Evolutionary conservation across 2,329 filamentous ascomycete genomes (phyloP), one percentile per base, ranked within the genome.

Genomic region (Penicillium sp.): DNA sequence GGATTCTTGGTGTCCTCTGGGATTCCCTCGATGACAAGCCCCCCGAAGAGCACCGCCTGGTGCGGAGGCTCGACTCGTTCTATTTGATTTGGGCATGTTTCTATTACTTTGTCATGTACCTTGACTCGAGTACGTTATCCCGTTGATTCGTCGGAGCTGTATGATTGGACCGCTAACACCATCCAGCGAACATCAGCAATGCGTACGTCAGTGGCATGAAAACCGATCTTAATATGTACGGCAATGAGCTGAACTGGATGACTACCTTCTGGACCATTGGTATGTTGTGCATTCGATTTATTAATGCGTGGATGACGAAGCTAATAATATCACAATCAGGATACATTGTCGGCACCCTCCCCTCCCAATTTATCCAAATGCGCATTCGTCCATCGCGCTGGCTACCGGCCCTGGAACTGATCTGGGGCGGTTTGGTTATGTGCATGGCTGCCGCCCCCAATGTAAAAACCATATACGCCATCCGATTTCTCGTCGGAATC

Each of bases 141-240:
- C 14, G n/a, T 18, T 54, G 7, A 26, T 9, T 5, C n/a, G n/a
- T n/a, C n/a, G n/a, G n/a, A 9, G 26, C 23, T 12, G 1, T 47
- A n/a, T 26, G 3, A n/a, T n/a, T 16, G 14, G 12, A 12, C n/a
- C 5, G 16, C 40, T n/a, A n/a, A 28, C 38, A 18, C 5, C 9
- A n/a, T 33, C 16, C 12, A 58, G 84, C 86, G 21, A 90, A 89
- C 60, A 87, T 90, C 35, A 87, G 86, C 86, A 90, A 89, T 68
- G 86, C 86, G 1, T 81, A 79, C 59, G 74, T 89, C 23, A 86
- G 85, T 3, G 85, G 85, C 0, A 74, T 90, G 21, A 83, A 87
- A 55, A 77, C 74, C 33, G 86, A 89, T 54, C 78, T 90, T 1
- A 66, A 73, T 0, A 71, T 90, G 57, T 70, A 67, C 11, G 80